Evolutionary conservation across 1,284 basidiomycete species (phyloP), one percentile per base, ranked within the genome.

Genomic region (Rhodotorula mucilaginosa): DNA sequence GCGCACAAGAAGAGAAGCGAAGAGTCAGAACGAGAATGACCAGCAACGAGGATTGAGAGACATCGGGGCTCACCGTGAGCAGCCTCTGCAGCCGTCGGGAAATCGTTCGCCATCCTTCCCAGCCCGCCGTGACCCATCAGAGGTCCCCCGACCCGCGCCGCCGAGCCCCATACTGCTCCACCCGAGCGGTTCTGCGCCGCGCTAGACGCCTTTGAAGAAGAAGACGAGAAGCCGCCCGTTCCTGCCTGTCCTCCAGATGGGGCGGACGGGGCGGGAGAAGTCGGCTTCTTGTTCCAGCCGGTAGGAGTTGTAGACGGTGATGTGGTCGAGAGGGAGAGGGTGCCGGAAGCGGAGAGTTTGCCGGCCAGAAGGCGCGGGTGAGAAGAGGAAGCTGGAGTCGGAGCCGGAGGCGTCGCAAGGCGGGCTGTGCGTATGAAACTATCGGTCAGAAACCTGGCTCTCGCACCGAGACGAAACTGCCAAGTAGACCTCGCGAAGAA

Each of bases 21-120:
- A 7, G 15, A 18, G 23, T 44, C n/a, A 52, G 31, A 34, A n/a
- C 2, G 3, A 31, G 5, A 34, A 18, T 19, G 34, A 26, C 23
- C 23, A 29, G 8, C 39, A 21, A 54, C 39, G 4, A 46, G 18
- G 47, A 23, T 7, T 29, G n/a, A 48, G 16, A 57, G 23, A 18
- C 15, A 46, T 18, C 34, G 21, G 47, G 18, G 80, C 86, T 75
- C 77, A 88, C 90, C 89, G 82, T 89, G 88, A 15, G 90, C 90
- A 58, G 91, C 92, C 82, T 97, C 93, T 61, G 91, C 92, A 61
- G 93, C 92, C 6, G 93, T 97, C 5, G 93, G 94, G 79, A 97
- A 97, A 74, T 93, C 91, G 15, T 67, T 70, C n/a, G 65, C 67
- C 44, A 70, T 61, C 10, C 26, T 62, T 59, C n/a, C 29, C 31